Conservation (phyloP, 371 early-diverging fungal genomes). For the Batkoa obscura region DNA sequence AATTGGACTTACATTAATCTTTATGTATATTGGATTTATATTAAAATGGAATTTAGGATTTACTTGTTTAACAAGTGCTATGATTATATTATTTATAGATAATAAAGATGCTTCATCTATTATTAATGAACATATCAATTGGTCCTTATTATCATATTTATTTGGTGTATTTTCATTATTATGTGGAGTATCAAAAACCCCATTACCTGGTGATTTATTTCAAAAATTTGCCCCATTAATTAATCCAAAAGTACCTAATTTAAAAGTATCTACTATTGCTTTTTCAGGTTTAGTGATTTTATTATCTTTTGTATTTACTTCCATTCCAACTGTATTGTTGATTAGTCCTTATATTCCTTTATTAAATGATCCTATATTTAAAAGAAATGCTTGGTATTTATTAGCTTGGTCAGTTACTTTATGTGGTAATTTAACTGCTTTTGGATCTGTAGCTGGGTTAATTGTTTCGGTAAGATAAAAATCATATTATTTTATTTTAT, state of each 20-base stretch:
- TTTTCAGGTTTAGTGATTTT: not conserved
- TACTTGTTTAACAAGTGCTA: conserved; percentile 1
- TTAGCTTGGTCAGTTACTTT: conserved; percentile 8
- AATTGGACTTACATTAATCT: not conserved
- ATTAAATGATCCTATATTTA: not conserved
- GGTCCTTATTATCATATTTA: conserved; percentile 3
- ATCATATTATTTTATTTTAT: not conserved
- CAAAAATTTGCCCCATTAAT: conserved; percentile 1
- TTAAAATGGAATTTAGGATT: conserved; percentile 4
- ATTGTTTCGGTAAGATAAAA: conserved; percentile 5
- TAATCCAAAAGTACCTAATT: not conserved
- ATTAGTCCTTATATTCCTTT: conserved; percentile 3
- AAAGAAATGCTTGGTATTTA: conserved; percentile 3
- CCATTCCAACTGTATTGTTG: conserved; percentile 7
- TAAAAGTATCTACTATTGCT: not conserved
- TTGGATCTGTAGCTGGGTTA: conserved; percentile 7
- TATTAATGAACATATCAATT: conserved; percentile 6
- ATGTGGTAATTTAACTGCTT: conserved; percentile 6
- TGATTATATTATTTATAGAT: conserved; percentile 6
- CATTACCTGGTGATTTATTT: conserved; percentile 5
- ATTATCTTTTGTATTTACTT: conserved; percentile 6
- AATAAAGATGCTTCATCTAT: not conserved
- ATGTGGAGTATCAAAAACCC: conserved; percentile 3
- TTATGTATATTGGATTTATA: conserved; percentile 8
- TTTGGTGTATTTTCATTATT: conserved; percentile 8